A percentile compares a stretch with the other conserved stretches of the same genome.
Evolutionary conservation across 1,284 basidiomycete genomes (phyloP).

Genomic region (Irpex sp.): DNA sequence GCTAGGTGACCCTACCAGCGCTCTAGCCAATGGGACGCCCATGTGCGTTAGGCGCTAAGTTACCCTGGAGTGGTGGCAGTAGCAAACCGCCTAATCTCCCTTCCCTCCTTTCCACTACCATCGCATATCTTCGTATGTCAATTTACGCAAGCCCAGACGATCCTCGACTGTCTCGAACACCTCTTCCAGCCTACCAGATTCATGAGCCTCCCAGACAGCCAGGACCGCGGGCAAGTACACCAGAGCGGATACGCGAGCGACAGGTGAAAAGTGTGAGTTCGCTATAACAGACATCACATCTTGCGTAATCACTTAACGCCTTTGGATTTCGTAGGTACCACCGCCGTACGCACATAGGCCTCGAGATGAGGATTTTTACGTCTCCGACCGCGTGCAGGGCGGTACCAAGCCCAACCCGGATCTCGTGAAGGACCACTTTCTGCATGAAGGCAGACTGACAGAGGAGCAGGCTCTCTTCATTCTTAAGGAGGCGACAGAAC

Average conservation of each 20-base stretch:
- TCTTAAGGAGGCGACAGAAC: constrained; percentile 70
- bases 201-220: neutral
- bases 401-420: constrained; percentile 72
- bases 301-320: neutral
- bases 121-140: neutral
- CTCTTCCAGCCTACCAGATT: constrained; percentile 6
- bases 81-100: neutral
- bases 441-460: constrained; percentile 83
- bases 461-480: constrained; percentile 91
- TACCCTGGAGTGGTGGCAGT: neutral
- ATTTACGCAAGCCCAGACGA: constrained; percentile 1
- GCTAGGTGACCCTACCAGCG: no score
- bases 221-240: constrained; percentile 13
- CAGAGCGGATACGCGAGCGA: constrained; percentile 18
- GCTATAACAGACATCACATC: neutral
- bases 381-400: constrained; percentile 29
- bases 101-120: neutral
- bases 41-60: no score
- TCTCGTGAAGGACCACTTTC: constrained; percentile 92
- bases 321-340: constrained; percentile 22
- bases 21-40: no score
- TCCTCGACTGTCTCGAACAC: neutral
- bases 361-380: constrained; percentile 34
- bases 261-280: constrained; percentile 23
- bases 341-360: constrained; percentile 30